These are phyloP conservation scores for Rhododendron molle DNA, from an alignment of 148 eudicot genomes.

Conservation along the genomic window DNA sequence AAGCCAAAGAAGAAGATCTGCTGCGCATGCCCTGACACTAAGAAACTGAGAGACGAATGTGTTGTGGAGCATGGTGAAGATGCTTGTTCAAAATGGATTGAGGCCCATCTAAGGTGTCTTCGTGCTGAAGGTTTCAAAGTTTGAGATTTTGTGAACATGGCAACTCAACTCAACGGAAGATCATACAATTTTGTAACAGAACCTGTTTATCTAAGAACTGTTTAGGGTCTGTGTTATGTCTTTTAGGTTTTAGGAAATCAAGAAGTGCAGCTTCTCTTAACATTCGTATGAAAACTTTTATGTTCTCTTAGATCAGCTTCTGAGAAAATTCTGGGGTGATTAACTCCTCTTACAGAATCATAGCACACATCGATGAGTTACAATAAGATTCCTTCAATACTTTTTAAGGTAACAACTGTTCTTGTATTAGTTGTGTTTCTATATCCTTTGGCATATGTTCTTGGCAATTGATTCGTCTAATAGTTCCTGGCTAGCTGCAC, in stretches of 20 bases:
- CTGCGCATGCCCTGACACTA: constrained; percentile 95
- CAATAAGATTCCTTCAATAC: background rate
- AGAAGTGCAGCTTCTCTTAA: background rate
- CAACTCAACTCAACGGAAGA: background rate
- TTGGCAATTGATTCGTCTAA: background rate
- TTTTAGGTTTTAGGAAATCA: background rate
- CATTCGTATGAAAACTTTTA: background rate
- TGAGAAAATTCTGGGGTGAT: background rate
- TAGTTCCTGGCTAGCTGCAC: background rate
- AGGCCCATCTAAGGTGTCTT: constrained; percentile 82
- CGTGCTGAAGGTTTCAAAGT: constrained; percentile 94
- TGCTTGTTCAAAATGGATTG: constrained; percentile 82
- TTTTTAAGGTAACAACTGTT: background rate
- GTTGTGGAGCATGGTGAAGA: constrained; percentile 83
- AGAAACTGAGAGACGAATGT: constrained; percentile 88
- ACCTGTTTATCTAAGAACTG: background rate
- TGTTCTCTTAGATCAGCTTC: background rate
- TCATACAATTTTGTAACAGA: constrained; percentile 9
- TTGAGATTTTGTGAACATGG: constrained; percentile 18
- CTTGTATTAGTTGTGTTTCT: background rate
- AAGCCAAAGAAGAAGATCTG: constrained; percentile 97
- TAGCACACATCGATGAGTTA: background rate
- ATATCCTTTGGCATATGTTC: background rate
- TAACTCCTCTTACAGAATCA: background rate
- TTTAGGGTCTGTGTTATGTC: background rate